A percentile compares a stretch with the other conserved stretches of the same genome.
Conservation (phyloP, 176 grass and related monocot genomes). For the Oryza punctata region DNA sequence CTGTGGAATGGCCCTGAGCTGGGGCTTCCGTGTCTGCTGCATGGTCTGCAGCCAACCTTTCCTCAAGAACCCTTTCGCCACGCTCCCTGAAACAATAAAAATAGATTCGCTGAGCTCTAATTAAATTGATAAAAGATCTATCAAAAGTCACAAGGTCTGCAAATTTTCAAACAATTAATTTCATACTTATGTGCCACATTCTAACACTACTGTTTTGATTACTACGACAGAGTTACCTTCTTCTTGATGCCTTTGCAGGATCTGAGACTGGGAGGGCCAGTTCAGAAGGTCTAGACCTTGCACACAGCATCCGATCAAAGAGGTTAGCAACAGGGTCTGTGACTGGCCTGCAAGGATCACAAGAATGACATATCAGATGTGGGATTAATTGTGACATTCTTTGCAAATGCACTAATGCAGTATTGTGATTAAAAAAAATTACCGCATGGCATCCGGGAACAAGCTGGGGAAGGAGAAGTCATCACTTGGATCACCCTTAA, state of each 20-base stretch:
- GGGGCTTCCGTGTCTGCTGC: conserved; percentile 45
- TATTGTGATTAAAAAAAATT: neutral
- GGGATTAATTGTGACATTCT: neutral
- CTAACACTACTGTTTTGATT: neutral
- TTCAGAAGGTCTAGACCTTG: conserved; percentile 66
- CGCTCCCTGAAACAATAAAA: conserved; percentile 56
- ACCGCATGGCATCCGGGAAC: conserved; percentile 95
- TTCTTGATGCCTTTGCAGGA: conserved; percentile 78
- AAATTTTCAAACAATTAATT: neutral
- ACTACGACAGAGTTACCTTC: conserved; percentile 51
- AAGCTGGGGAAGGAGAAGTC: conserved; percentile 96
- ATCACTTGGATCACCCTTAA: conserved; percentile 92
- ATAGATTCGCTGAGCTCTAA: neutral
- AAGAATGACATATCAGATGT: conserved; percentile 4
- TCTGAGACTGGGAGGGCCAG: conserved; percentile 75
- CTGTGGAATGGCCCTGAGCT: conserved; percentile 30
- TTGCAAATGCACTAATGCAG: conserved; percentile 8
- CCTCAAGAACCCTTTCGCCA: conserved; percentile 88
- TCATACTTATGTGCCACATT: neutral
- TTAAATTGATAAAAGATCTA: neutral
- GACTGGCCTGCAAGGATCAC: conserved; percentile 64
- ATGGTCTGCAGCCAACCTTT: conserved; percentile 66
- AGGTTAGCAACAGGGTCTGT: conserved; percentile 81
- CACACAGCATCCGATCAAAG: conserved; percentile 75
- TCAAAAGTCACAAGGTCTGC: neutral